Conservation (phyloP, 176 grass and related monocot species). For the Tillandsia leiboldiana region DNA sequence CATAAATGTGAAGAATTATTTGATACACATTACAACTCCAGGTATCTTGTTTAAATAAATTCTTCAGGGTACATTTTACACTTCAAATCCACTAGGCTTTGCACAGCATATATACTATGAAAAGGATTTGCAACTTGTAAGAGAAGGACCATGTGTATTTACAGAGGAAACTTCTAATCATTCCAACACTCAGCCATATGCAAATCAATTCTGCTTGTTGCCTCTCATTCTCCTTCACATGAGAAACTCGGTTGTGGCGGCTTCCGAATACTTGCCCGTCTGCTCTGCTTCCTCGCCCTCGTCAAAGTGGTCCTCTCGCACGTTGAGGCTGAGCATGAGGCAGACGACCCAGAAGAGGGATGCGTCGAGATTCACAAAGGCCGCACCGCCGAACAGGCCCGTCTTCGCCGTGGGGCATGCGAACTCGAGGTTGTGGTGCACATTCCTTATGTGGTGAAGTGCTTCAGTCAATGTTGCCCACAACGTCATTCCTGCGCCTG, state of each 20-base stretch:
- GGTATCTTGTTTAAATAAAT: not conserved
- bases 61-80: not conserved
- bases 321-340: conserved; percentile 45
- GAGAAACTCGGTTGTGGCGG: too few relatives aligned
- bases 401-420: conserved; percentile 40
- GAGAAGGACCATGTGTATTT: not conserved
- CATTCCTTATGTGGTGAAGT: conserved; percentile 26
- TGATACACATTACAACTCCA: not conserved
- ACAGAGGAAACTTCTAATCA: not conserved
- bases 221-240: too few relatives aligned
- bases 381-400: conserved; percentile 42
- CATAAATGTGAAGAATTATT: too few relatives aligned
- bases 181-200: too few relatives aligned
- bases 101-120: not conserved
- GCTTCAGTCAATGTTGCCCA: conserved; percentile 43
- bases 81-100: not conserved
- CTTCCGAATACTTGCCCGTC: not conserved
- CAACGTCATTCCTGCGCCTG: conserved; percentile 24
- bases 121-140: not conserved
- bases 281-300: not conserved
- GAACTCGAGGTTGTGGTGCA: conserved; percentile 28
- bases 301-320: conserved; percentile 37
- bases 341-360: conserved; percentile 51
- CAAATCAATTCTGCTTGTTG: too few relatives aligned
- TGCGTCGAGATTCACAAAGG: conserved; percentile 50